Percentiles rank a stretch among this genome's conserved stretches.
phyloP scores from a whole-genome alignment of 257 asterid species.

The Buddleja alternifolia region DNA sequence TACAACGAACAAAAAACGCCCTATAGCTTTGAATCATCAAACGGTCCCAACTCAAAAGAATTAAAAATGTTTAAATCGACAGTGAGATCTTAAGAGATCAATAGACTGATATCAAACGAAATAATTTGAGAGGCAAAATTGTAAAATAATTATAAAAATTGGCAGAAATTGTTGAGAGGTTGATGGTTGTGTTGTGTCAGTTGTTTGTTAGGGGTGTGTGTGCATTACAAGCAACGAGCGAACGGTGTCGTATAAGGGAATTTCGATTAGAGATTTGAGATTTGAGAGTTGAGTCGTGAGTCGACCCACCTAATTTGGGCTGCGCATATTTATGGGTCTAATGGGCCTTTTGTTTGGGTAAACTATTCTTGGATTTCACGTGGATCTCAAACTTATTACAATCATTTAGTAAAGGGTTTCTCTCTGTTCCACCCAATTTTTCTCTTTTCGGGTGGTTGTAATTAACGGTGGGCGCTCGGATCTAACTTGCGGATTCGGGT shows the following conservation, averaged over 20 bases:
- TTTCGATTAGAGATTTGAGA: not conserved
- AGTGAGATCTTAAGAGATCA: constrained; percentile 21
- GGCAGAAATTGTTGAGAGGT: constrained; percentile 20
- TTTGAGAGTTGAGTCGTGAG: too few species aligned
- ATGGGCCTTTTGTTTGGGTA: not conserved
- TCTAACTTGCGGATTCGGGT: too few species aligned
- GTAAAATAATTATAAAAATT: not conserved
- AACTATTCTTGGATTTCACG: too few species aligned
- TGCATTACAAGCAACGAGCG: constrained; percentile 32
- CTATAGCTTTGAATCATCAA: constrained; percentile 37
- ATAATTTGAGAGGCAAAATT: constrained; percentile 1
- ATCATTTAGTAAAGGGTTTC: too few species aligned
- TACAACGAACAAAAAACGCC: constrained; percentile 31
- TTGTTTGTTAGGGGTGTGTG: constrained; percentile 28
- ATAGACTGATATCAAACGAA: constrained; percentile 1
- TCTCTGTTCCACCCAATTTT: too few species aligned
- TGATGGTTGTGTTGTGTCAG: constrained; percentile 34
- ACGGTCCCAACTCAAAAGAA: constrained; percentile 6
- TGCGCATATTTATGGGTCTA: not conserved
- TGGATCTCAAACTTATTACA: too few species aligned
- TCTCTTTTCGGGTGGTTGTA: too few species aligned
- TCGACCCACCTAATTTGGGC: not conserved
- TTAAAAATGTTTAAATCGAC: not conserved
- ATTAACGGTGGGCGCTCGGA: too few species aligned
- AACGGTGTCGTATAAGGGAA: constrained; percentile 24